Conservation (phyloP, 1,139 yeast genomes). For the Yamadazyma aaseri region DNA sequence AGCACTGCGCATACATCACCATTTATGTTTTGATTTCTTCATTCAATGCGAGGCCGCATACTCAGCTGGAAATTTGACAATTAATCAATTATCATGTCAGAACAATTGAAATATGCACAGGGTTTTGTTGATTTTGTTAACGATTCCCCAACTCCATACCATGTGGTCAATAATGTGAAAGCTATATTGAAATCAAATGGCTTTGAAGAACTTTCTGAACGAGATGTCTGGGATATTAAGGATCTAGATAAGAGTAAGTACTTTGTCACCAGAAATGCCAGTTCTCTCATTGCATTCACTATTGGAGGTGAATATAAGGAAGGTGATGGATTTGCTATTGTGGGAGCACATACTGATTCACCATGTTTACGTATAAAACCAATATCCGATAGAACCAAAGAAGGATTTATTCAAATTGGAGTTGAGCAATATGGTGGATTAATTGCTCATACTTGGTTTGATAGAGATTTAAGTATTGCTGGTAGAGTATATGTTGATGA, state of each 20-base stretch:
- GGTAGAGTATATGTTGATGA: constrained; percentile 75
- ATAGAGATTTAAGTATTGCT: constrained; percentile 87
- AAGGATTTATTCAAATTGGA: constrained; percentile 86
- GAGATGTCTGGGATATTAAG: constrained; percentile 57
- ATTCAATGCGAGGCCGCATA: too few relatives aligned
- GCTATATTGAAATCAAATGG: constrained; percentile 56
- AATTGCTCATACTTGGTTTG: constrained; percentile 90
- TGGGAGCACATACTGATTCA: constrained; percentile 95
- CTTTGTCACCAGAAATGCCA: constrained; percentile 80
- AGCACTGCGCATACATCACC: too few relatives aligned
- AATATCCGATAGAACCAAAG: constrained; percentile 65
- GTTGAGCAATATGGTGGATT: constrained; percentile 97
- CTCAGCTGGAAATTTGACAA: too few relatives aligned
- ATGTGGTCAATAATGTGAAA: constrained; percentile 74
- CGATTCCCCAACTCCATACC: constrained; percentile 91
- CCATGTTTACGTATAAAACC: constrained; percentile 94
- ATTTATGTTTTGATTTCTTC: too few relatives aligned
- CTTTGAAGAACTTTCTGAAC: constrained; percentile 70
- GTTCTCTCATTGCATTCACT: constrained; percentile 84
- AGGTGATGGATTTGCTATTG: constrained; percentile 84
- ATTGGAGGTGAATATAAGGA: constrained; percentile 71
- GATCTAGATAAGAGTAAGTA: constrained; percentile 59
- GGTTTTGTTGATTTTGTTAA: constrained; percentile 79
- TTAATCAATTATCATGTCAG: constrained; percentile 1
- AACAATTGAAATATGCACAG: constrained; percentile 34